Evolutionary conservation across 2,329 filamentous ascomycete species (phyloP).

Genomic region (Neopestalotiopsis clavispora): DNA sequence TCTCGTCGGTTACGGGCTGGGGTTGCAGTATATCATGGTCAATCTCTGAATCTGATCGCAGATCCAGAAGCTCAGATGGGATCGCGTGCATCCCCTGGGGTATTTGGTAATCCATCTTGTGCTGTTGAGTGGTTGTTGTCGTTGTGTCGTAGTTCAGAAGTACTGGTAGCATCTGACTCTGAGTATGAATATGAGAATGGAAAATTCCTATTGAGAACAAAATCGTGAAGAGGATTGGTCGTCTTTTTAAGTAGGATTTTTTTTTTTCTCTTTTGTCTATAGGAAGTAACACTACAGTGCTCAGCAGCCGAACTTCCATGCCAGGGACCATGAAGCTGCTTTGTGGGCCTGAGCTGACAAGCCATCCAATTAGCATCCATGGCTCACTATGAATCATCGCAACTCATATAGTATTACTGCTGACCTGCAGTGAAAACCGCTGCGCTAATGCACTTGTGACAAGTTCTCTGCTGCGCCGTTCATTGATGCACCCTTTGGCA

Average conservation of each 20-base stretch:
- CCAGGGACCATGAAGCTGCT: background rate
- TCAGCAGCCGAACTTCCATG: background rate
- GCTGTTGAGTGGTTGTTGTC: slow-evolving; percentile 22
- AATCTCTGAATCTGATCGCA: slow-evolving; percentile 50
- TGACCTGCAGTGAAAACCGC: background rate
- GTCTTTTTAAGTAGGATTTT: too few relatives aligned
- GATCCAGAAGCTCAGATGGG: slow-evolving; percentile 45
- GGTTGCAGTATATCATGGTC: slow-evolving; percentile 47
- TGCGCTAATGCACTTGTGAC: background rate
- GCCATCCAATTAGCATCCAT: background rate
- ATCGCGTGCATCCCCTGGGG: slow-evolving; percentile 48
- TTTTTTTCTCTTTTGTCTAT: too few relatives aligned
- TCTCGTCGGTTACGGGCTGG: slow-evolving; percentile 44
- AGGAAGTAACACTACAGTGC: background rate
- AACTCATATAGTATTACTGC: background rate
- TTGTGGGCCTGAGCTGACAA: background rate
- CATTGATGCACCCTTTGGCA: too few relatives aligned
- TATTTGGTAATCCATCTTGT: slow-evolving; percentile 32
- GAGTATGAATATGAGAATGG: background rate
- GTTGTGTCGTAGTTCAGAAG: background rate
- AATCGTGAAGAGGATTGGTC: too few relatives aligned
- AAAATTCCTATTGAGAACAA: background rate
- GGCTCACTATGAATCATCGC: background rate
- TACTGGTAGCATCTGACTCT: background rate
- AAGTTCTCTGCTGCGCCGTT: background rate